Percentiles rank a stretch among this genome's conserved stretches.
These are phyloP conservation scores for Tuber umbilicatum DNA, from an alignment of 495 filamentous ascomycete species.

Conservation along the genomic window DNA sequence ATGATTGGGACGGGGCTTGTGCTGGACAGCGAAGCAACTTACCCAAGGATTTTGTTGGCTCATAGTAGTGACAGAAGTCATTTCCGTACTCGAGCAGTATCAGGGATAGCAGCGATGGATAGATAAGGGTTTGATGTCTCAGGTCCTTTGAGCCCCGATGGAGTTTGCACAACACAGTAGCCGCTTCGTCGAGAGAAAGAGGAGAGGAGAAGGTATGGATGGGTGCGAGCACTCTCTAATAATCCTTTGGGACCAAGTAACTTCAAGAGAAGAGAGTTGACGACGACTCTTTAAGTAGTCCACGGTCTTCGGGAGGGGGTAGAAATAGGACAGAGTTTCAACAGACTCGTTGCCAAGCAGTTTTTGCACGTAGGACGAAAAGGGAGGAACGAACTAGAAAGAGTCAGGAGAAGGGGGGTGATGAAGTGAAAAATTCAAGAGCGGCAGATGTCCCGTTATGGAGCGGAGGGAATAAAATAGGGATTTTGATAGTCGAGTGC, in stretches of 20 bases:
- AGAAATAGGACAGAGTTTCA: neutral
- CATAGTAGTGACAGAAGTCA: conserved; percentile 5
- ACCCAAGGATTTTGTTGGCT: conserved; percentile 24
- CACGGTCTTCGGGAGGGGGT: neutral
- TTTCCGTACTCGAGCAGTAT: neutral
- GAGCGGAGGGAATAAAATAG: neutral
- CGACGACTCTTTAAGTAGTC: neutral
- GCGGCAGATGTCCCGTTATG: neutral
- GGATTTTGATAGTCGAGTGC: neutral
- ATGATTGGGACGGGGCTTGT: conserved; percentile 12
- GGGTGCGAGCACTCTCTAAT: neutral
- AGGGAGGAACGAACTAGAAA: neutral
- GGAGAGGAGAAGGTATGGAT: neutral
- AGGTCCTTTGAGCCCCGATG: neutral
- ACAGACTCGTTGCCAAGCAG: neutral
- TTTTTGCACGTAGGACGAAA: neutral
- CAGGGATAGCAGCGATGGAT: neutral
- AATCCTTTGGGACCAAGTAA: neutral
- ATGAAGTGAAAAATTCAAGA: neutral
- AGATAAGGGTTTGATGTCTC: neutral
- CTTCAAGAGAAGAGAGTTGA: neutral
- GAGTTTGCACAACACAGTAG: neutral
- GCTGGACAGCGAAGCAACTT: conserved; percentile 12
- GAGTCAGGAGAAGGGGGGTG: neutral
- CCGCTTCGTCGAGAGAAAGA: neutral